Conservation (phyloP, 1,284 basidiomycete species). For the Cutaneotrichosporon sp. region DNA sequence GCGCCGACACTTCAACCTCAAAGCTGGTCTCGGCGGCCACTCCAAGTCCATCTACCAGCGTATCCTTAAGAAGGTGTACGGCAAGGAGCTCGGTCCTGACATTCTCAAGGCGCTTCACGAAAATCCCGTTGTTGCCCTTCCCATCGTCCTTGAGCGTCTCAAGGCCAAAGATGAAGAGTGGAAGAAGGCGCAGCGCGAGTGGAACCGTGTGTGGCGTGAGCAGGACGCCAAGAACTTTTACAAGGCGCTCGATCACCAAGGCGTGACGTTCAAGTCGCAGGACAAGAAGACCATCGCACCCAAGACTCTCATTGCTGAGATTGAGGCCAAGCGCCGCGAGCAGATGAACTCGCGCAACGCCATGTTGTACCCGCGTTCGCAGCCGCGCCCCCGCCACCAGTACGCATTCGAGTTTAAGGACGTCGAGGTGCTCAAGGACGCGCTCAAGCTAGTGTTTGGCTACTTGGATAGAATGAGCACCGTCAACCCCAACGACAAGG, state of each 20-base stretch:
- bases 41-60: conserved; percentile 87
- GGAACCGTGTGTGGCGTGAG: conserved; percentile 96
- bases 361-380: conserved; percentile 59
- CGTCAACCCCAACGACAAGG: conserved; percentile 71
- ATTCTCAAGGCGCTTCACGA: conserved; percentile 90
- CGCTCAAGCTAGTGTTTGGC: conserved; percentile 80
- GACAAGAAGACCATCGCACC: conserved; percentile 94
- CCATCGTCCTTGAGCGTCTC: conserved; percentile 83
- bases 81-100: conserved; percentile 67
- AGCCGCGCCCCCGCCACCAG: conserved; percentile 55
- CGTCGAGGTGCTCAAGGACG: conserved; percentile 74
- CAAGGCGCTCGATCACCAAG: conserved; percentile 94
- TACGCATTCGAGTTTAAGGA: conserved; percentile 76
- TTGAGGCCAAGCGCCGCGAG: conserved; percentile 70
- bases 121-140: conserved; percentile 80
- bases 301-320: conserved; percentile 82
- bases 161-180: conserved; percentile 98
- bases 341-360: conserved; percentile 69
- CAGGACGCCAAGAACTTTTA: conserved; percentile 96
- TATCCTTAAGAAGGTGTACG: conserved; percentile 93
- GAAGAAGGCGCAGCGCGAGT: conserved; percentile 89
- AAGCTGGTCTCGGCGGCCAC: conserved; percentile 81
- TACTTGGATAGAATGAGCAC: conserved; percentile 80
- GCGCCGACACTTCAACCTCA: conserved; percentile 73
- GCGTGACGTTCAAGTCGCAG: conserved; percentile 86